phyloP scores from a whole-genome alignment of 139 green algal species.

The Chlamydomonas asymmetrica region DNA sequence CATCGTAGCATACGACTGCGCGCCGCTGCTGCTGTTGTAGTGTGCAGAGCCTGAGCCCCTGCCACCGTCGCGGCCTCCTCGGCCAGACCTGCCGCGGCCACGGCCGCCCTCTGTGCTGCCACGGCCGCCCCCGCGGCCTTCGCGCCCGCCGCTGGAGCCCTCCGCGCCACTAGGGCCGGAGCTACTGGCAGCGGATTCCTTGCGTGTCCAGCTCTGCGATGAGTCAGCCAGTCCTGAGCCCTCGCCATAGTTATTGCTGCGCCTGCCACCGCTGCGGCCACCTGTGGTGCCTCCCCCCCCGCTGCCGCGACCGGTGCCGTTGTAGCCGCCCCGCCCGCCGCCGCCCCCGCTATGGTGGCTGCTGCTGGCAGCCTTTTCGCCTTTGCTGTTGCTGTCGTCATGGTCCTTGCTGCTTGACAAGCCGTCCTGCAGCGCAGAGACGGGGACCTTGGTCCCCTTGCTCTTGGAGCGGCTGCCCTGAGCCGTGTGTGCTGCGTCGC shows the following conservation, averaged over 20 bases:
- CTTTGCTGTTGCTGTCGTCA: constrained; percentile 14
- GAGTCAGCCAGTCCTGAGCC: constrained; percentile 7
- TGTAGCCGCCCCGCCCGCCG: constrained; percentile 5
- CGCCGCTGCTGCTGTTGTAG: constrained; percentile 22
- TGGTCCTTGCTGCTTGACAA: constrained; percentile 11
- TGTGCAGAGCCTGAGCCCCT: neutral
- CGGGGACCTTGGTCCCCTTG: constrained; percentile 38
- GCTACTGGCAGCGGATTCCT: neutral
- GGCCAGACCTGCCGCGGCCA: constrained; percentile 5
- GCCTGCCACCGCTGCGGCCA: constrained; percentile 2
- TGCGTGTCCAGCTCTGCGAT: constrained; percentile 16
- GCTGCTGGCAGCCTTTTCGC: constrained; percentile 1
- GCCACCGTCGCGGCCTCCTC: constrained; percentile 2
- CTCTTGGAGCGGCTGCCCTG: constrained; percentile 3
- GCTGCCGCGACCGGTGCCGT: constrained; percentile 2
- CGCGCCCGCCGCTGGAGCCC: constrained; percentile 1
- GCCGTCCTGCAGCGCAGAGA: constrained; percentile 37
- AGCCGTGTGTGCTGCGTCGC: neutral
- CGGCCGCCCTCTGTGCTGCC: constrained; percentile 13
- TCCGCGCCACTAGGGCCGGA: constrained; percentile 14
- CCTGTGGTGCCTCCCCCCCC: neutral
- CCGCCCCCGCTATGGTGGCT: neutral
- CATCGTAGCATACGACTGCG: constrained; percentile 20
- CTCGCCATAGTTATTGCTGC: neutral
- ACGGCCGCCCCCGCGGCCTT: constrained; percentile 4